phyloP scores from a whole-genome alignment of 257 asterid genomes.

The Penstemon eatonii region DNA sequence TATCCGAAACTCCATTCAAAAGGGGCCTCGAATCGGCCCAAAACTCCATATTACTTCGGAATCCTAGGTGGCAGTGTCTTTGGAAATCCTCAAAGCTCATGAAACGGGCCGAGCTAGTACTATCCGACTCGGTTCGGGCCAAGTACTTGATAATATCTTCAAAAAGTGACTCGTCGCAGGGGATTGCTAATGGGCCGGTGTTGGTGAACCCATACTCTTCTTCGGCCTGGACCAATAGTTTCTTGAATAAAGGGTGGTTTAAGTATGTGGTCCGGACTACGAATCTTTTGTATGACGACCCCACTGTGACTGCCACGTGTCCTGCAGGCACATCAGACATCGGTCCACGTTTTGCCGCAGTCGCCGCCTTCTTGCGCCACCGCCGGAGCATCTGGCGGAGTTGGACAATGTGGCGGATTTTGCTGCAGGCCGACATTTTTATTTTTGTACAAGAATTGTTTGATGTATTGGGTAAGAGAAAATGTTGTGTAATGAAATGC shows the following conservation, averaged over 20 bases:
- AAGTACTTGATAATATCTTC: conserved; percentile 40
- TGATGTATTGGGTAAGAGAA: background rate
- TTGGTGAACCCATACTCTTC: conserved; percentile 48
- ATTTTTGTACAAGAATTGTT: conserved; percentile 2
- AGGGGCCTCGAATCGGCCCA: conserved; percentile 71
- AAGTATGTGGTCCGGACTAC: conserved; percentile 42
- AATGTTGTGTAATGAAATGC: background rate
- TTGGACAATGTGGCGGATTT: conserved; percentile 44
- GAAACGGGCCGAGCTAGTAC: conserved; percentile 34
- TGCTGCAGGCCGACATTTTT: conserved; percentile 46
- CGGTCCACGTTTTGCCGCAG: conserved; percentile 27
- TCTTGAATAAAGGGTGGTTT: conserved; percentile 50
- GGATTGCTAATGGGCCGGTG: conserved; percentile 45
- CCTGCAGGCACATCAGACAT: conserved; percentile 47
- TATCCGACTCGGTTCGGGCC: conserved; percentile 43
- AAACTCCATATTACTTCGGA: conserved; percentile 41
- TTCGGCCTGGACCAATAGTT: conserved; percentile 39
- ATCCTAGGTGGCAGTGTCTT: conserved; percentile 45
- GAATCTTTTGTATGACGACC: conserved; percentile 31
- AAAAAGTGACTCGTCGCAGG: conserved; percentile 46
- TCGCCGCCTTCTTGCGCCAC: conserved; percentile 49
- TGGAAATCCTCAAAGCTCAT: conserved; percentile 52
- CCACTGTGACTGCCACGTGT: conserved; percentile 50
- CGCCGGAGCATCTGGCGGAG: conserved; percentile 47
- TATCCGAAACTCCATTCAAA: conserved; percentile 44